Evolutionary conservation across 495 filamentous ascomycete species (phyloP).

Genomic region (Neurospora africana): DNA sequence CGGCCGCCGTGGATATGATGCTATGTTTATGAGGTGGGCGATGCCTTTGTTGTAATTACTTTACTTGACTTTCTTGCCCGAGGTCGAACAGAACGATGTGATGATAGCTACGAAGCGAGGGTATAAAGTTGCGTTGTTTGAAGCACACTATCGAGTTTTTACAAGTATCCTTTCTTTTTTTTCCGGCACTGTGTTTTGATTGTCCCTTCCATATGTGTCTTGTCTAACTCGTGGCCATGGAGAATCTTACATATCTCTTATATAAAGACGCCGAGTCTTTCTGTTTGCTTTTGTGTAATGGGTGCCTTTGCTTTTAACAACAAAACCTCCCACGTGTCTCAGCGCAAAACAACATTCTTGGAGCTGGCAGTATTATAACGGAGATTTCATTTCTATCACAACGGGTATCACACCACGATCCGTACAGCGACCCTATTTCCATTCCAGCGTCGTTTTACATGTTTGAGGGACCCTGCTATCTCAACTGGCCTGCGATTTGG

Average conservation of each 20-base stretch:
- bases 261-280: not conserved
- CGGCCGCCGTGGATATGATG: not conserved
- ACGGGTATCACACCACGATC: not conserved
- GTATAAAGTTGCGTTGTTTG: not conserved
- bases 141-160: not conserved
- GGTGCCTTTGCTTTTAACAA: not conserved
- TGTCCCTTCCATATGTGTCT: not conserved
- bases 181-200: not conserved
- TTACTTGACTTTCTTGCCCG: not conserved
- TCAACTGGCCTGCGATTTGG: slow-evolving; percentile 5
- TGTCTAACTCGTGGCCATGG: not conserved
- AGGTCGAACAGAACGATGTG: not conserved
- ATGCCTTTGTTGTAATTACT: not conserved
- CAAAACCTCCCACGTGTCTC: not conserved
- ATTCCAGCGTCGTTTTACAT: not conserved
- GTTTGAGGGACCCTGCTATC: not conserved
- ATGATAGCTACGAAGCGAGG: not conserved
- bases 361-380: not conserved
- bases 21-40: not conserved
- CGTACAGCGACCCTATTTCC: not conserved
- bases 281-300: not conserved
- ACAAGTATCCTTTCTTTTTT: not conserved
- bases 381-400: not conserved
- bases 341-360: not conserved
- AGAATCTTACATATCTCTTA: not conserved